Conservation (phyloP, 352 stramenopile species). For the Globisporangium uncinulatum region DNA sequence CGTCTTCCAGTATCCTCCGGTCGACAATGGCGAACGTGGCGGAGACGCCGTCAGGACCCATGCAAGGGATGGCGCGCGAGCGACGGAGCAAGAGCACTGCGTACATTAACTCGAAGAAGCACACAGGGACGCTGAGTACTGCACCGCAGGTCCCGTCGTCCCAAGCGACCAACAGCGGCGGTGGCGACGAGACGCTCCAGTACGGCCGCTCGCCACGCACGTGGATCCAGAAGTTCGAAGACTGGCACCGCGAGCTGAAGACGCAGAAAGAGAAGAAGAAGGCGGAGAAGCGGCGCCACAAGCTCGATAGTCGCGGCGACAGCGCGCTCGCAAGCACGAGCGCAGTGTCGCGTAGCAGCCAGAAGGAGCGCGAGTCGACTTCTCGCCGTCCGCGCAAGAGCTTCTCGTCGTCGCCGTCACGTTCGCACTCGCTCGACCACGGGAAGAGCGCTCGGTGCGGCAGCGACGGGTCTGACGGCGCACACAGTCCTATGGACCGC, state of each 20-base stretch:
- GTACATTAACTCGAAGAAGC: conserved; percentile 37
- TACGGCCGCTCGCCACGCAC: conserved; percentile 52
- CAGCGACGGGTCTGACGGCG: conserved; percentile 4
- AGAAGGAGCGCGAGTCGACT: conserved; percentile 22
- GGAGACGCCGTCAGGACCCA: neutral
- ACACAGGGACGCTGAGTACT: conserved; percentile 6
- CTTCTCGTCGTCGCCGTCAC: conserved; percentile 16
- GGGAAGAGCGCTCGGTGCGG: conserved; percentile 7
- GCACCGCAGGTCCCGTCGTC: conserved; percentile 1
- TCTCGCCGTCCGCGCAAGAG: conserved; percentile 15
- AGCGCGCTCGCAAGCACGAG: conserved; percentile 16
- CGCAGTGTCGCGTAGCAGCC: conserved; percentile 13
- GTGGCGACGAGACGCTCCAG: conserved; percentile 23
- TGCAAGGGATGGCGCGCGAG: conserved; percentile 18
- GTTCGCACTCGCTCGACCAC: conserved; percentile 12
- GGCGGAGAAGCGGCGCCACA: conserved; percentile 55
- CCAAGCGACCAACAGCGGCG: neutral
- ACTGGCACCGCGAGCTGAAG: conserved; percentile 79
- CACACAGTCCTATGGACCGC: conserved; percentile 8
- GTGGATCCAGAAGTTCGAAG: conserved; percentile 77
- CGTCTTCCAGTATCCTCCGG: conserved; percentile 1
- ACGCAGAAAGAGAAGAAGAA: conserved; percentile 76
- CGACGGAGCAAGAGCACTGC: conserved; percentile 71
- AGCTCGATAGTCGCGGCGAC: conserved; percentile 34
- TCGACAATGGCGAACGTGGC: conserved; percentile 14